These are phyloP conservation scores for Aspergillus hiratsukae DNA, from an alignment of 2,329 filamentous ascomycete genomes.

Conservation along the genomic window DNA sequence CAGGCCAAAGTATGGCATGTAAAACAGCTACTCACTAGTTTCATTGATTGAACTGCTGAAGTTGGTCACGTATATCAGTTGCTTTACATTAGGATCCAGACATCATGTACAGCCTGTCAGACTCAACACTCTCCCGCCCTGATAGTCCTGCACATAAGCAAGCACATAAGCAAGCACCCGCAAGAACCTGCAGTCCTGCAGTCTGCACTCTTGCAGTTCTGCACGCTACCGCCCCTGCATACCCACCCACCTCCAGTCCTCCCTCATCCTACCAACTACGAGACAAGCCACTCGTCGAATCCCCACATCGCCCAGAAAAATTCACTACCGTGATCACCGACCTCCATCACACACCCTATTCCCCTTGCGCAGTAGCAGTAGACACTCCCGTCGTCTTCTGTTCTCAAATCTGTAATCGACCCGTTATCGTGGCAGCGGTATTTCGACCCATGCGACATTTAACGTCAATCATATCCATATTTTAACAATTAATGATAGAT, in stretches of 20 bases:
- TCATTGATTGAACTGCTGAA: not conserved
- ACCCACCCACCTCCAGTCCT: not conserved
- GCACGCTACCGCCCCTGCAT: not conserved
- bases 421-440: constrained; percentile 37
- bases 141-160: not conserved
- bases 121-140: not conserved
- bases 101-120: not conserved
- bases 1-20: not conserved
- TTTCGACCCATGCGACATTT: constrained; percentile 42
- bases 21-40: not conserved
- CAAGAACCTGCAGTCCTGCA: not conserved
- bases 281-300: constrained; percentile 27
- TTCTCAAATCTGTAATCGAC: constrained; percentile 38
- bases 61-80: not conserved
- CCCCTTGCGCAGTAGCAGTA: constrained; percentile 37
- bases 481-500: too few species aligned
- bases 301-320: constrained; percentile 19
- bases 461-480: not conserved
- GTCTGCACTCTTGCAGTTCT: not conserved
- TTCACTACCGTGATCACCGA: constrained; percentile 38
- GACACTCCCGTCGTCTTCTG: constrained; percentile 42
- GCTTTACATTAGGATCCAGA: not conserved
- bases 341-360: constrained; percentile 47
- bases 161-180: too few species aligned
- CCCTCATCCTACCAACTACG: constrained; percentile 3